Evolutionary conservation across 108 stramenopile species (phyloP).

Genomic region (Cyclotella choctawhatcheeana): DNA sequence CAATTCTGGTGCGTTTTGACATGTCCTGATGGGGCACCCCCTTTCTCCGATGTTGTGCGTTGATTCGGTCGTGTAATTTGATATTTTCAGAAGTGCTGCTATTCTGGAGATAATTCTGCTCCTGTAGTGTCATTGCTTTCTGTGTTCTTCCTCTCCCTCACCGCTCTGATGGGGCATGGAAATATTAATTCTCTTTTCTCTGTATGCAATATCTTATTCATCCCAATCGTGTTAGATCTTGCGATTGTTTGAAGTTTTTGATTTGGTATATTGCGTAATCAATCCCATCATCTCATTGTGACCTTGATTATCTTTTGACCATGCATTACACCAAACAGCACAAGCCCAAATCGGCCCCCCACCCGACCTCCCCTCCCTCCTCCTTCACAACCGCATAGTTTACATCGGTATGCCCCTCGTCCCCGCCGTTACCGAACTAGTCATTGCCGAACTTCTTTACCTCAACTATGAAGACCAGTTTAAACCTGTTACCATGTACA

Average conservation of each 20-base stretch:
- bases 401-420: constrained; percentile 99
- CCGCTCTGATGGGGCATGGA: too few relatives aligned
- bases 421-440: constrained; percentile 94
- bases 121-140: too few relatives aligned
- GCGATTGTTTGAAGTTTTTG: too few relatives aligned
- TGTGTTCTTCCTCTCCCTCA: too few relatives aligned
- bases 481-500: constrained; percentile 97
- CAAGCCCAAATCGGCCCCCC: constrained; percentile 91
- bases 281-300: background rate
- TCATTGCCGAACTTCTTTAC: constrained; percentile 96
- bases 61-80: background rate
- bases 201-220: too few relatives aligned
- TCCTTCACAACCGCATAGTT: constrained; percentile 98
- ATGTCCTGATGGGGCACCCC: background rate
- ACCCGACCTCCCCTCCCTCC: constrained; percentile 97
- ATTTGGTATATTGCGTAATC: background rate
- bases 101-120: too few relatives aligned
- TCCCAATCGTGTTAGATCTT: too few relatives aligned
- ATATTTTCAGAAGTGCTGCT: background rate
- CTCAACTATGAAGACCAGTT: constrained; percentile 91
- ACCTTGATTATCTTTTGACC: background rate
- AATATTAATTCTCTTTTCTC: too few relatives aligned
- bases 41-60: too few relatives aligned
- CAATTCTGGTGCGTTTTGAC: background rate
- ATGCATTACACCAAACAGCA: background rate